phyloP scores from a whole-genome alignment of 2,329 filamentous ascomycete species.

The Decorospora gaudefroyi region DNA sequence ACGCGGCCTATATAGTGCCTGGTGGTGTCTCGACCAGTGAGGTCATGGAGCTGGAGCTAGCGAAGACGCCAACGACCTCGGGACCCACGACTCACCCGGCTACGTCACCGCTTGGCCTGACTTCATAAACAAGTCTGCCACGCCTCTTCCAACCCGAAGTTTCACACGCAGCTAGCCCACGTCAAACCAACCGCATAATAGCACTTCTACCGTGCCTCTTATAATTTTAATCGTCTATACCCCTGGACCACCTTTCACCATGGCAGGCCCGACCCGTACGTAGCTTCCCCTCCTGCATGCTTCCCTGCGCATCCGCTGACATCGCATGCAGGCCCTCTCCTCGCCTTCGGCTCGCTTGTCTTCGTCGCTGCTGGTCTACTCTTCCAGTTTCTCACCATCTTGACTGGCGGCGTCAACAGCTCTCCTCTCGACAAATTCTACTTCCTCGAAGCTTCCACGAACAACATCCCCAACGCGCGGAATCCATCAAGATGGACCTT shows the following conservation, averaged over 20 bases:
- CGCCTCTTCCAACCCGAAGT: conserved; percentile 1
- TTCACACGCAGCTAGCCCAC: conserved; percentile 9
- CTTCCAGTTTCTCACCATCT: conserved; percentile 67
- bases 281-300: conserved; percentile 11
- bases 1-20: conserved; percentile 16
- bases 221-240: conserved; percentile 16
- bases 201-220: conserved; percentile 10
- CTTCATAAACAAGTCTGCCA: conserved; percentile 27
- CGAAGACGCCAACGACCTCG: conserved; percentile 4
- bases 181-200: conserved; percentile 7
- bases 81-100: conserved; percentile 9
- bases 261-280: conserved; percentile 26
- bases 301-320: conserved; percentile 5
- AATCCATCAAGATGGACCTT: conserved; percentile 83
- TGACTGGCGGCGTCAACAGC: conserved; percentile 61
- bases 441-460: conserved; percentile 81
- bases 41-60: conserved; percentile 21
- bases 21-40: conserved; percentile 13
- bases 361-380: conserved; percentile 65
- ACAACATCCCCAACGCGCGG: conserved; percentile 61
- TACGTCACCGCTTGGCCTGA: conserved; percentile 25
- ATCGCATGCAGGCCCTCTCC: conserved; percentile 54
- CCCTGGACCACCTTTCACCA: conserved; percentile 1
- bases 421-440: conserved; percentile 74
- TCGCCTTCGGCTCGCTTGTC: conserved; percentile 63